Evolutionary conservation across 2,329 filamentous ascomycete genomes (phyloP).

Genomic region (Trichoderma lentiforme): DNA sequence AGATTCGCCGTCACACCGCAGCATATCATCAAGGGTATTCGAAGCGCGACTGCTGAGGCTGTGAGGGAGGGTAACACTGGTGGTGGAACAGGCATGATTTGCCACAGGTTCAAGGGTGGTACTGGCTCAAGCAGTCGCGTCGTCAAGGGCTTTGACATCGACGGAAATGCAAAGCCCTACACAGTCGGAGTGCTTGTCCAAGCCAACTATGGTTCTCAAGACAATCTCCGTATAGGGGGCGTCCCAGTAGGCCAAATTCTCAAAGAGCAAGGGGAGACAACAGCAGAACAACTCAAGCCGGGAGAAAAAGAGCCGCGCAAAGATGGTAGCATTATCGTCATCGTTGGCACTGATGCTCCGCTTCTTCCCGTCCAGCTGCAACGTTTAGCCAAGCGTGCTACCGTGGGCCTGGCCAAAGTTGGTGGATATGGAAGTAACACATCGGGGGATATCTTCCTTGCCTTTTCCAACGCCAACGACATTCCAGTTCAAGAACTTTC

Average conservation of each 20-base stretch:
- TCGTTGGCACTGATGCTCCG: constrained; percentile 33
- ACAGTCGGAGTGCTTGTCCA: constrained; percentile 62
- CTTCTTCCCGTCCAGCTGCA: constrained; percentile 34
- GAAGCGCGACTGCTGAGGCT: constrained; percentile 44
- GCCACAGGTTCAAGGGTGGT: constrained; percentile 64
- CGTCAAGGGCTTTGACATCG: constrained; percentile 43
- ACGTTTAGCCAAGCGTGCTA: constrained; percentile 57
- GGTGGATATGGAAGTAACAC: constrained; percentile 60
- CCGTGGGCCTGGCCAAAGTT: constrained; percentile 57
- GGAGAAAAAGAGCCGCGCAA: constrained; percentile 29
- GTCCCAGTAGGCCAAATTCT: constrained; percentile 60
- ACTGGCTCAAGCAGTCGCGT: constrained; percentile 60
- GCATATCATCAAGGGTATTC: constrained; percentile 53
- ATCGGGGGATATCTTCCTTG: constrained; percentile 65
- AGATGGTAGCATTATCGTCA: constrained; percentile 36
- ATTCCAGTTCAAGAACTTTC: constrained; percentile 37
- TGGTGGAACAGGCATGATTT: constrained; percentile 67
- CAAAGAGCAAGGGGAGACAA: constrained; percentile 38
- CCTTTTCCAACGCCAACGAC: constrained; percentile 60
- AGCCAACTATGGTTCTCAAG: constrained; percentile 59
- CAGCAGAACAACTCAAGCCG: constrained; percentile 1
- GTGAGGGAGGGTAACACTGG: constrained; percentile 62
- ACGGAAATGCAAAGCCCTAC: constrained; percentile 41
- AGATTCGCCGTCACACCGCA: constrained; percentile 53
- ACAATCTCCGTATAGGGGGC: constrained; percentile 56